These are phyloP conservation scores for Castanea mollissima DNA, from an alignment of 306 rosid species.

Conservation along the genomic window DNA sequence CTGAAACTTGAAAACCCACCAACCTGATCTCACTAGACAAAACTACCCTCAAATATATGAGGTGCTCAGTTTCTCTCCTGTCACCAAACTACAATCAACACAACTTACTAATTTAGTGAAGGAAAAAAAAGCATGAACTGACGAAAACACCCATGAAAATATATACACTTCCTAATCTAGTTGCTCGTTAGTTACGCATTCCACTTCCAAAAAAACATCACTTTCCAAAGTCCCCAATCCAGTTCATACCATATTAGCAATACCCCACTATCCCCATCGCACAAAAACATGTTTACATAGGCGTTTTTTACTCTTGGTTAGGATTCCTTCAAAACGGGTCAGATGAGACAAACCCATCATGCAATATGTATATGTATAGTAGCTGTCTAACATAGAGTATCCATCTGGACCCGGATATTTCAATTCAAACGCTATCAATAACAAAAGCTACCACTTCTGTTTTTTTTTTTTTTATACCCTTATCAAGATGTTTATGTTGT, in stretches of 20 bases:
- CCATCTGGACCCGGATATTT: neutral
- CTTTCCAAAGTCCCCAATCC: slow-evolving; percentile 33
- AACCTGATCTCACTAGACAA: slow-evolving; percentile 23
- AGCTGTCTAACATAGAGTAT: neutral
- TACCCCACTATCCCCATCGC: slow-evolving; percentile 12
- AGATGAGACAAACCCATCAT: neutral
- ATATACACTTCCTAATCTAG: neutral
- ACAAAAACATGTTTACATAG: neutral
- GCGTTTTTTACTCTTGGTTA: neutral
- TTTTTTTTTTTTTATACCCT: neutral
- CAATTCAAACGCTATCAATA: neutral
- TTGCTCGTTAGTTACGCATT: neutral
- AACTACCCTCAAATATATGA: slow-evolving; percentile 22
- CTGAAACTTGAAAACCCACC: slow-evolving; percentile 12
- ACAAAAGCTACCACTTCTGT: neutral
- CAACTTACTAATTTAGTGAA: neutral
- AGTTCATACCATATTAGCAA: slow-evolving; percentile 18
- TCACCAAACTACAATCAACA: slow-evolving; percentile 4
- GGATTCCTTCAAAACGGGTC: neutral
- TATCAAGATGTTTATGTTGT: neutral
- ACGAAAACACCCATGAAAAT: slow-evolving; percentile 23
- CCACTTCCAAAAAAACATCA: slow-evolving; percentile 16
- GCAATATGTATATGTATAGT: neutral
- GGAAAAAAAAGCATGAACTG: slow-evolving; percentile 10
- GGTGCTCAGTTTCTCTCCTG: slow-evolving; percentile 13